phyloP scores from a whole-genome alignment of 163 green algal species.

The Chlamydomonas reinhardtii region DNA sequence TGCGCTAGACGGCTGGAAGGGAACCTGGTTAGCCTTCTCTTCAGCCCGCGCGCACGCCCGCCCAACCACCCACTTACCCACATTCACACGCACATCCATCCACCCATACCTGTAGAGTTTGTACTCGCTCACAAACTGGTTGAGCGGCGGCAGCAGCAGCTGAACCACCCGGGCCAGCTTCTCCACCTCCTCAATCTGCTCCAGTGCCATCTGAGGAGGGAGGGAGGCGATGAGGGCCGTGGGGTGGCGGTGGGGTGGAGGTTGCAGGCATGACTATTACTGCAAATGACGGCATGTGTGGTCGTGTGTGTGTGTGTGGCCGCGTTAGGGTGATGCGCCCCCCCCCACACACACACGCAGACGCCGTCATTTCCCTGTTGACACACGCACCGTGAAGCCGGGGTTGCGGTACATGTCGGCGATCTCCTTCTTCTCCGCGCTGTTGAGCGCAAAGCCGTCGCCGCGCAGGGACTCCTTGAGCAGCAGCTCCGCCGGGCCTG shows the following conservation, averaged over 20 bases:
- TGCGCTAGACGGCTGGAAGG: too few species aligned
- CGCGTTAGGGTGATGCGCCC: too few species aligned
- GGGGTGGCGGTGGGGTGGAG: too few species aligned
- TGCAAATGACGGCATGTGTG: too few species aligned
- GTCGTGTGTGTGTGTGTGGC: too few species aligned
- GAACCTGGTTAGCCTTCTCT: too few species aligned
- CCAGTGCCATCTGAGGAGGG: neutral
- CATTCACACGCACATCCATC: neutral
- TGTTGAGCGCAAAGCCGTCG: neutral
- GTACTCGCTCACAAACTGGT: neutral
- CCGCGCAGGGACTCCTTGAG: neutral
- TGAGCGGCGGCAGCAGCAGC: neutral
- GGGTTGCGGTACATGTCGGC: slow-evolving; percentile 44
- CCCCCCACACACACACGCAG: too few species aligned
- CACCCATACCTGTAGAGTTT: neutral
- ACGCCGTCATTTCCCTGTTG: too few species aligned
- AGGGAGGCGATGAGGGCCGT: too few species aligned
- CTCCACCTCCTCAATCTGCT: neutral
- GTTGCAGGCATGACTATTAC: too few species aligned
- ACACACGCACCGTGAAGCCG: slow-evolving; percentile 43
- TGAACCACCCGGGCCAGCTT: neutral
- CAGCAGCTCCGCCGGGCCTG: slow-evolving; percentile 43
- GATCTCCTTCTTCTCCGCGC: slow-evolving; percentile 9
- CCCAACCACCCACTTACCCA: too few species aligned
- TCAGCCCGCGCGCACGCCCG: too few species aligned